A percentile compares a stretch with the other conserved stretches of the same genome.
phyloP scores from a whole-genome alignment of 129 eudicot genomes.

The Tanacetum coccineum region DNA sequence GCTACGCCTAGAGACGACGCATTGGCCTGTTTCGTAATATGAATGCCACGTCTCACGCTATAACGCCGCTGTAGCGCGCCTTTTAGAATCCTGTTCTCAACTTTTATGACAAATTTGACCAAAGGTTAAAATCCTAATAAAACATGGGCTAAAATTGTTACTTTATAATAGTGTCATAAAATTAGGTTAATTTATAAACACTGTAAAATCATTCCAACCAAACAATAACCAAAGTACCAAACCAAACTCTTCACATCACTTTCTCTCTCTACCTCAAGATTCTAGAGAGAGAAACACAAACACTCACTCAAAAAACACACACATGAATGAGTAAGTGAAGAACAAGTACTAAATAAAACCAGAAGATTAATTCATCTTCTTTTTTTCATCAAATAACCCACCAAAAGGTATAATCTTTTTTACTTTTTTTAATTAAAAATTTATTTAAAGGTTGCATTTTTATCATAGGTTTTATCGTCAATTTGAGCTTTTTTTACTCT shows the following conservation, averaged over 20 bases:
- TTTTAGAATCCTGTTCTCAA: too few relatives aligned
- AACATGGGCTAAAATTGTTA: background rate
- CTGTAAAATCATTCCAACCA: slow-evolving; percentile 19
- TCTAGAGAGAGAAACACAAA: slow-evolving; percentile 29
- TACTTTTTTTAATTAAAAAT: background rate
- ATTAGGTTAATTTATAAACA: slow-evolving; percentile 22
- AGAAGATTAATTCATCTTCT: background rate
- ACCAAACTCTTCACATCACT: slow-evolving; percentile 3
- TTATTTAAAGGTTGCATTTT: background rate
- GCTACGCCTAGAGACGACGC: too few relatives aligned
- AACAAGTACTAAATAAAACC: background rate
- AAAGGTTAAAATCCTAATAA: background rate
- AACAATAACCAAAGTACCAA: background rate
- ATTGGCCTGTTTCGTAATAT: too few relatives aligned
- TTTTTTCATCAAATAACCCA: slow-evolving; percentile 16
- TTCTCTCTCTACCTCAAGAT: slow-evolving; percentile 29
- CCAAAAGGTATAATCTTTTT: background rate
- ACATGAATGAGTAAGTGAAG: slow-evolving; percentile 16
- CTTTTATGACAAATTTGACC: too few relatives aligned
- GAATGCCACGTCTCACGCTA: too few relatives aligned
- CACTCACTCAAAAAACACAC: background rate
- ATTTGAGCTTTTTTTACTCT: background rate
- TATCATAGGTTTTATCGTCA: slow-evolving; percentile 24
- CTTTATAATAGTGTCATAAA: slow-evolving; percentile 9
- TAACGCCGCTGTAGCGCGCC: too few relatives aligned